A percentile compares a stretch with the other conserved stretches of the same genome.
Conservation (phyloP, 305 asterid species). For the Rubia tinctorum region DNA sequence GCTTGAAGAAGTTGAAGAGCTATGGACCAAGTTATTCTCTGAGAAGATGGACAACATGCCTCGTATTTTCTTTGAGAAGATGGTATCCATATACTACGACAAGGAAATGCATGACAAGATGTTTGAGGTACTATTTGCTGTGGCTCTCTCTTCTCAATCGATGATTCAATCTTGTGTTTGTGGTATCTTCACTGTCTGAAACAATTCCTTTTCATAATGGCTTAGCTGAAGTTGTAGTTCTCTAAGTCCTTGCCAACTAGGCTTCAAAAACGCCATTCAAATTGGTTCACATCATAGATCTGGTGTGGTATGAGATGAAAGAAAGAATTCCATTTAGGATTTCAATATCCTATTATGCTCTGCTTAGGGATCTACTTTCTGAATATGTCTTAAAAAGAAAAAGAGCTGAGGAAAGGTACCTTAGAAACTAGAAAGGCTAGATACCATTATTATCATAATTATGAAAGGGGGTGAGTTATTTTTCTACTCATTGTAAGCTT, state of each 20-base stretch:
- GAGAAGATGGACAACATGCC: conserved; percentile 88
- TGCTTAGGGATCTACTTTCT: not conserved
- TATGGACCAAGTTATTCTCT: conserved; percentile 71
- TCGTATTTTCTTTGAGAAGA: conserved; percentile 77
- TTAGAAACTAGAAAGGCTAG: not conserved
- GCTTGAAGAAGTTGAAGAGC: conserved; percentile 83
- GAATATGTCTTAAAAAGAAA: not conserved
- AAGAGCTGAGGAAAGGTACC: not conserved
- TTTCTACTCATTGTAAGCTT: not conserved
- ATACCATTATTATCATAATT: conserved; percentile 1
- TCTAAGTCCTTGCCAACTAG: not conserved
- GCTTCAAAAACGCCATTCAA: not conserved
- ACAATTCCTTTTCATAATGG: not conserved
- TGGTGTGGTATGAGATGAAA: not conserved
- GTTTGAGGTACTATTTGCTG: conserved; percentile 67
- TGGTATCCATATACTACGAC: conserved; percentile 65
- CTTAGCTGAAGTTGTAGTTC: not conserved
- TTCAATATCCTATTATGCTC: not conserved
- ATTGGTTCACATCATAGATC: conserved; percentile 1
- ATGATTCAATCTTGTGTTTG: not conserved
- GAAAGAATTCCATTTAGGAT: not conserved
- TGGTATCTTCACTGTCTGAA: not conserved
- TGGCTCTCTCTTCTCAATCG: not conserved
- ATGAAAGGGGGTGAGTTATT: not conserved
- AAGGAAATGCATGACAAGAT: conserved; percentile 75